Conservation (phyloP, 495 filamentous ascomycete species). For the Tuber magnatum region DNA sequence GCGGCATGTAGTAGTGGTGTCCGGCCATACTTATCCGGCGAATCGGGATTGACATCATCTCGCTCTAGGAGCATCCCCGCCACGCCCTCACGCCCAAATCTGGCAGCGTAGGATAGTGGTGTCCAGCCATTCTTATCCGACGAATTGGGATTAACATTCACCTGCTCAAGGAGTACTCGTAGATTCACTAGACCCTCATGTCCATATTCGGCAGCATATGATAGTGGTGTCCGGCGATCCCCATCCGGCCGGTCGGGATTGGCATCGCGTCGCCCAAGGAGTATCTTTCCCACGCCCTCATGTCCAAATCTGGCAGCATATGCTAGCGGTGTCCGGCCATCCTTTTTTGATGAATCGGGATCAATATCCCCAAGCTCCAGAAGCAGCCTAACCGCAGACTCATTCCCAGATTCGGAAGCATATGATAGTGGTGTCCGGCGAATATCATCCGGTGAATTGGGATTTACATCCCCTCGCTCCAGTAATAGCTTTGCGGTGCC, state of each 20-base stretch:
- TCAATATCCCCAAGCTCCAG: conserved; percentile 21
- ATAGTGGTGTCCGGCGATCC: conserved; percentile 32
- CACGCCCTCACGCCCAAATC: neutral
- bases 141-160: neutral
- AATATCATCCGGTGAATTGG: too few species aligned
- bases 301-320: conserved; percentile 43
- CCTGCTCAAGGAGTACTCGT: neutral
- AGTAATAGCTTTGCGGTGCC: neutral
- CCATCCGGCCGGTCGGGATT: conserved; percentile 9
- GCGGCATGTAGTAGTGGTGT: neutral
- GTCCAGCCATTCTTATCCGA: neutral
- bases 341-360: conserved; percentile 17
- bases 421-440: conserved; percentile 39
- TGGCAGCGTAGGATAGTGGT: neutral
- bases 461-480: neutral
- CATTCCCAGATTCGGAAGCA: conserved; percentile 36
- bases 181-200: neutral
- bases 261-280: conserved; percentile 4
- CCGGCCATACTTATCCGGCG: neutral
- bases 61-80: neutral
- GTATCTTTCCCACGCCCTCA: conserved; percentile 36
- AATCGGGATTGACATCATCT: neutral
- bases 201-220: neutral
- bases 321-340: conserved; percentile 42
- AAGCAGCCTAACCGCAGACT: conserved; percentile 33